Base-by-base conservation (phyloP, 1,284 basidiomycete genomes). In the Athelia sp. region DNA sequence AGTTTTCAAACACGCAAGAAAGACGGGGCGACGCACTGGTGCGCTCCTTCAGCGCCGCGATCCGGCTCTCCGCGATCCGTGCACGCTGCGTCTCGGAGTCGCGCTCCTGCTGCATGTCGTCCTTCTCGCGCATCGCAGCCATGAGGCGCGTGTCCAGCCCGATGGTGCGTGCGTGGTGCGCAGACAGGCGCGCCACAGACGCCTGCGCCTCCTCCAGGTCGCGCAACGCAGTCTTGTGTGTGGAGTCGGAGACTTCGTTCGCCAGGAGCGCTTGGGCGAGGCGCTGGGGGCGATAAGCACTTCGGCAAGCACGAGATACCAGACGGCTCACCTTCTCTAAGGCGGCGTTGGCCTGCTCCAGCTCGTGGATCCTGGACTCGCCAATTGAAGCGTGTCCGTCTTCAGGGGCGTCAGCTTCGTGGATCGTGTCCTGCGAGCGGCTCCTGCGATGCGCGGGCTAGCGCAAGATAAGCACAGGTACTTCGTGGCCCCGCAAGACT, bases 31-130 rank as follows among this genome's bases (percentile, higher is more conserved):
- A 75, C 75, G 57, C 56, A 86, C 77, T 79, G 69, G 74, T 79
- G 54, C 75, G 76, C 42, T 82, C 81, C 54, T 81, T 82, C 53
- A 89, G 69, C 15, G 81, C 76, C 24, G 71, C 67, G 47, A 84
- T 74, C 38, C 84, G 79, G 1, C 75, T 70, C 56, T 94, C 90
- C 8, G 90, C 87, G 35, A 84, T 68, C 47, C 81, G 78, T 3
- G 86, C 81, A 31, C 85, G 76, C 49, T 87, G 81, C 4, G 79
- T 70, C 57, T 94, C 90, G 46, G 76, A 78, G 48, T 89, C 85
- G 21, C 87, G 75, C 61, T 94, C 89, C 64, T 96, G 91, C 51
- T 83, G 82, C 59, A 90, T 75, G 61, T 98, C 94, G 45, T 97
- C 91, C 56, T 81, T 80, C 64, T 94, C 90, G 58, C 81, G 81